Base-by-base conservation (phyloP, 2,329 filamentous ascomycete genomes). In the Trichophyton mentagrophytes region DNA sequence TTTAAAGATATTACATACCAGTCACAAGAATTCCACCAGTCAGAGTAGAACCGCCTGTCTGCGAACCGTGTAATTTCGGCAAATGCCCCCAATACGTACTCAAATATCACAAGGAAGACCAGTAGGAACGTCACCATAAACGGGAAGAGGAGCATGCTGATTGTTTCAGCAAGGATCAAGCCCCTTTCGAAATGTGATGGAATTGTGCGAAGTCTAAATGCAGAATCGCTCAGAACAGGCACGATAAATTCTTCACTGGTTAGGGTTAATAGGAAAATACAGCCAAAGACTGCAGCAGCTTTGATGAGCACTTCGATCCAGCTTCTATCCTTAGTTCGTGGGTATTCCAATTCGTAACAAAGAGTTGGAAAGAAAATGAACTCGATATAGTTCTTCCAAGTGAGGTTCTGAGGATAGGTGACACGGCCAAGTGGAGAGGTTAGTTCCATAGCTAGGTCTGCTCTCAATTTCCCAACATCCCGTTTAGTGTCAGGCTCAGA, bases 281-380 rank as follows among this genome's bases (percentile, higher is more conserved):
- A 96, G 57, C 93, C 93, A 71, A 97, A 97, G 0, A 93, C 88
- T 55, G 93, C 93, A 15, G 91, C 74, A 22, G 89, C 84, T 74
- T 97, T 97, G 73, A 86, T 88, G 62, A 89, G 83, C 51, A 97
- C 82, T 65, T 90, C 86, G 20, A 84, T 80, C 85, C 89, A 96
- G 67, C 89, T 84, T 61, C 90, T 85, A n/a, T 78, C 76, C 11
- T 81, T 72, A 9, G 83, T 90, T 57, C 93, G 86, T 1, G 93
- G 93, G 72, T 97, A 99, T 72, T 97, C 92, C 57, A 97, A 81
- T 75, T 99, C 93, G 75, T 99, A 99, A 79, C 93, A 99, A 20
- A 99, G 82, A 0, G 93, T 99, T 15, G 93, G 93, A 69, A 91
- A 97, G 69, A 93, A 83, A 9, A 96, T 78, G 72, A 87, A 97